Conservation (phyloP, 83 land plant genomes). For the Picea abies region DNA sequence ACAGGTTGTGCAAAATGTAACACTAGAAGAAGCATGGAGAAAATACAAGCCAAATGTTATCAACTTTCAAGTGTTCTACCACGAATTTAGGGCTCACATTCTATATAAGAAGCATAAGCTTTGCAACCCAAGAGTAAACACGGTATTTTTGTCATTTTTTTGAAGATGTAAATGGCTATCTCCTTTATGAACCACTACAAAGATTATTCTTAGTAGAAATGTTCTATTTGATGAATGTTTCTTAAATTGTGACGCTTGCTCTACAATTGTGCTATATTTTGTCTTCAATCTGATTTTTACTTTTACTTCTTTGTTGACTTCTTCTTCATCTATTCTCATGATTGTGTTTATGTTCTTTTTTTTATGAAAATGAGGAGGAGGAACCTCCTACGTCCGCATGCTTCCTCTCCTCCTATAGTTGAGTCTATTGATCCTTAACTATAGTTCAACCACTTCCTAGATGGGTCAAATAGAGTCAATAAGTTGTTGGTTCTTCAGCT, state of each 20-base stretch:
- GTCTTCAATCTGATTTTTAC: neutral
- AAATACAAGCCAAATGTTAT: neutral
- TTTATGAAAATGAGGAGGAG: too few species aligned
- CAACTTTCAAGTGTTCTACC: neutral
- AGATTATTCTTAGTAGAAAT: neutral
- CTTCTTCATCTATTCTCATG: neutral
- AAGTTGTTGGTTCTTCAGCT: neutral
- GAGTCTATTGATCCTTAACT: too few species aligned
- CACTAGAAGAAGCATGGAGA: neutral
- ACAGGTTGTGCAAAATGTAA: neutral
- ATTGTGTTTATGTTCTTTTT: neutral
- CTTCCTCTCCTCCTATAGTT: too few species aligned
- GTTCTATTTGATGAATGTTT: neutral
- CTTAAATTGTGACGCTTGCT: neutral
- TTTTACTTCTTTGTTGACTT: neutral
- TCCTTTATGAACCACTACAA: neutral
- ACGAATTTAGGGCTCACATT: neutral
- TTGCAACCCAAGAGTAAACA: neutral
- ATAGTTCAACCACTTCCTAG: too few species aligned
- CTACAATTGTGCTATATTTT: neutral
- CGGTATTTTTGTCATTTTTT: neutral
- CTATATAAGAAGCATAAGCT: neutral
- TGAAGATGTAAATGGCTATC: neutral
- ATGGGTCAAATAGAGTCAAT: neutral
- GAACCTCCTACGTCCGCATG: too few species aligned